Percentiles rank a stretch among this genome's conserved stretches.
These are phyloP conservation scores for Boletus reticuloceps DNA, from an alignment of 768 basidiomycete genomes.

Conservation along the genomic window DNA sequence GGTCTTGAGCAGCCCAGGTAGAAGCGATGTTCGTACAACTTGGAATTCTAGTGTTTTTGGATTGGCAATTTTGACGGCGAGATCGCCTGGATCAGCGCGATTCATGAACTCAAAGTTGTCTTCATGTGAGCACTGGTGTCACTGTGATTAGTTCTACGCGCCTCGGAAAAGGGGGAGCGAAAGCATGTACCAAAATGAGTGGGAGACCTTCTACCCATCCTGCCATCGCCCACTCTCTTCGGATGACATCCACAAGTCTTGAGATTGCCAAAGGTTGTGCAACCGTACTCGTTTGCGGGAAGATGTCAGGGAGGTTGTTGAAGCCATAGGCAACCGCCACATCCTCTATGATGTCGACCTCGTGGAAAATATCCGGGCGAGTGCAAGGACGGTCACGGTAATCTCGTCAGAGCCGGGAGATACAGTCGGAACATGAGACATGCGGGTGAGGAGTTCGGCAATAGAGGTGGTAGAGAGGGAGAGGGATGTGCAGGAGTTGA, in stretches of 20 bases:
- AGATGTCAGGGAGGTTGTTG: constrained; percentile 90
- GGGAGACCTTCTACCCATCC: constrained; percentile 97
- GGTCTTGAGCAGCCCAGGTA: constrained; percentile 96
- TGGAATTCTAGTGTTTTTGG: constrained; percentile 98
- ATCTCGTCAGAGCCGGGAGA: constrained; percentile 61
- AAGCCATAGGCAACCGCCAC: constrained; percentile 97
- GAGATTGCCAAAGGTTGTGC: constrained; percentile 90
- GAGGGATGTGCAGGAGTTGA: constrained; percentile 95
- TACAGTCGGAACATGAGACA: constrained; percentile 66
- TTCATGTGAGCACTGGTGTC: constrained; percentile 87
- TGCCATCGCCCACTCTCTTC: constrained; percentile 88
- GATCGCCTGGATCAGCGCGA: constrained; percentile 73
- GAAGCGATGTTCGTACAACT: constrained; percentile 92
- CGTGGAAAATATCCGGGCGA: constrained; percentile 96
- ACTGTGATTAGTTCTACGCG: constrained; percentile 1
- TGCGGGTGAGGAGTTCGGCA: constrained; percentile 70
- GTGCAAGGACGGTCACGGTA: constrained; percentile 84
- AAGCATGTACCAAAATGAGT: constrained; percentile 70
- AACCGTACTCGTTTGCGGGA: constrained; percentile 93
- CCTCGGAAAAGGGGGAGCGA: not conserved
- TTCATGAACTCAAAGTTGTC: constrained; percentile 97
- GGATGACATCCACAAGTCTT: constrained; percentile 84
- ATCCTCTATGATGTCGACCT: constrained; percentile 98
- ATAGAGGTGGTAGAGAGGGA: constrained; percentile 64
- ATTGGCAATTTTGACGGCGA: constrained; percentile 90